phyloP scores from a whole-genome alignment of 1,284 basidiomycete species.

The Bjerkandera adusta region DNA sequence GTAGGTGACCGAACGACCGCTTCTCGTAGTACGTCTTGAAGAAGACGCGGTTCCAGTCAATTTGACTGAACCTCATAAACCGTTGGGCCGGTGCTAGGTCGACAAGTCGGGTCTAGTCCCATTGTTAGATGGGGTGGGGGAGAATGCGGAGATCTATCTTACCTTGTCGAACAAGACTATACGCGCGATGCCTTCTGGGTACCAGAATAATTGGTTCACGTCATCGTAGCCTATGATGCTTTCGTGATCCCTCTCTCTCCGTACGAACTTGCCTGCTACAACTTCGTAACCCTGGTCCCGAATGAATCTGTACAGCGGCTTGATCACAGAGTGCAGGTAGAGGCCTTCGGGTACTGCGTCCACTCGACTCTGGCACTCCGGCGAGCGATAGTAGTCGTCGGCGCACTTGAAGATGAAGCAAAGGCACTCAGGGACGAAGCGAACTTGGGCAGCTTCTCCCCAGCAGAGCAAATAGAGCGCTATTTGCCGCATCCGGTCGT shows the following conservation, averaged over 20 bases:
- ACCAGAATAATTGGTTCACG: constrained; percentile 99
- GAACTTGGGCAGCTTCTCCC: constrained; percentile 98
- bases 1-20: constrained; percentile 88
- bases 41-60: constrained; percentile 93
- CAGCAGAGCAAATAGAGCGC: constrained; percentile 96
- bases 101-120: constrained; percentile 76
- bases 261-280: constrained; percentile 92
- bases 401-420: constrained; percentile 99
- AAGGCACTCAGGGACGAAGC: constrained; percentile 96
- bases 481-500: constrained; percentile 95
- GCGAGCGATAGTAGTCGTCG: constrained; percentile 98
- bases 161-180: constrained; percentile 91
- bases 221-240: constrained; percentile 98
- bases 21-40: constrained; percentile 98
- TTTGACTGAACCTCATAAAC: constrained; percentile 93
- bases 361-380: constrained; percentile 95
- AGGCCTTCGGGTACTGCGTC: constrained; percentile 96
- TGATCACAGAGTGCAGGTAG: constrained; percentile 89
- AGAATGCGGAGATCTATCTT: constrained; percentile 16
- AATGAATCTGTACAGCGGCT: constrained; percentile 97
- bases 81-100: constrained; percentile 87
- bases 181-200: constrained; percentile 95
- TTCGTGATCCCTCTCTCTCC: constrained; percentile 91
- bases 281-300: constrained; percentile 98
- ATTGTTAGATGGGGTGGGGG: constrained; percentile 2